Percentiles rank a stretch among this genome's conserved stretches.
phyloP scores from a whole-genome alignment of 148 eudicot species.

The Simmondsia chinensis region DNA sequence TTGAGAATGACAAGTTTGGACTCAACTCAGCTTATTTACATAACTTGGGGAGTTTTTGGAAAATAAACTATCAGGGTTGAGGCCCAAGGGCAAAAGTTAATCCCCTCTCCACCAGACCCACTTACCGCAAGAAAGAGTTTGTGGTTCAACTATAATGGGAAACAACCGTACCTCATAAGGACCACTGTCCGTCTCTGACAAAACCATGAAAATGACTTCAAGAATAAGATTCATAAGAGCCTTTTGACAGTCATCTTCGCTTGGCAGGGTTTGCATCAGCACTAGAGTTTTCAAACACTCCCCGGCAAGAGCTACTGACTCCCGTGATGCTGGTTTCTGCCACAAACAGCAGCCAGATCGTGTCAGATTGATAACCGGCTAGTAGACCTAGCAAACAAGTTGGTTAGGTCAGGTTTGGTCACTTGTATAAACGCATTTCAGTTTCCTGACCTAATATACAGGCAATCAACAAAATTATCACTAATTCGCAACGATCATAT shows the following conservation, averaged over 20 bases:
- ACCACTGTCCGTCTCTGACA: constrained; percentile 47
- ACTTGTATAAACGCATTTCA: too few species aligned
- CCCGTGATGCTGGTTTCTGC: constrained; percentile 63
- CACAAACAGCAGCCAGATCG: constrained; percentile 12
- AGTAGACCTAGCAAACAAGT: too few species aligned
- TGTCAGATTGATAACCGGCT: constrained; percentile 8
- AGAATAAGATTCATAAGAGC: constrained; percentile 58
- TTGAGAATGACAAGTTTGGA: too few species aligned
- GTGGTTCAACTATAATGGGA: background rate
- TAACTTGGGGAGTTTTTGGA: too few species aligned
- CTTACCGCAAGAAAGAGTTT: constrained; percentile 1
- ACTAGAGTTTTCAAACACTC: constrained; percentile 82
- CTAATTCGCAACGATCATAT: too few species aligned
- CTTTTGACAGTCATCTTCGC: constrained; percentile 52
- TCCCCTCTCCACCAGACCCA: background rate
- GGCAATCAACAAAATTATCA: too few species aligned
- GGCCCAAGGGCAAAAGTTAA: background rate
- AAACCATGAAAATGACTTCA: constrained; percentile 70
- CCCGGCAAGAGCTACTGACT: constrained; percentile 60
- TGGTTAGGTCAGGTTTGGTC: too few species aligned
- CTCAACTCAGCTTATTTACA: too few species aligned
- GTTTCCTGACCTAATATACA: too few species aligned
- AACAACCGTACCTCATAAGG: constrained; percentile 57
- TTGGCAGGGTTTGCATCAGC: constrained; percentile 78
- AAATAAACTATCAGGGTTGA: background rate